Conservation (phyloP, 2,329 filamentous ascomycete species). For the Grosmannia clavigera region DNA sequence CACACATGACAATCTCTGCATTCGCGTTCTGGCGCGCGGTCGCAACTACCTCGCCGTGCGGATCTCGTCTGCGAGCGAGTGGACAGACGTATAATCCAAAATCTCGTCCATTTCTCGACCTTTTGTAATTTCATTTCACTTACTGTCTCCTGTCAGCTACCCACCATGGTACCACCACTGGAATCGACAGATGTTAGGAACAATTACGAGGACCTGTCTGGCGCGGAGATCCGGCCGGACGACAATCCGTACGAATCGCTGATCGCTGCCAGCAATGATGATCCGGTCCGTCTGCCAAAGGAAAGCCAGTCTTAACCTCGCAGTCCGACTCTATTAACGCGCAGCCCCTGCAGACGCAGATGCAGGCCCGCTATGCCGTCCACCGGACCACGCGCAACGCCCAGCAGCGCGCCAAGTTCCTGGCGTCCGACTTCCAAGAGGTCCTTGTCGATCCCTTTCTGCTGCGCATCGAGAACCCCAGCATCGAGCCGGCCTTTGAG, state of each 20-base stretch:
- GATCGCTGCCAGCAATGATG: constrained; percentile 52
- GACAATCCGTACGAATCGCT: constrained; percentile 69
- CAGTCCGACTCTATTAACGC: neutral
- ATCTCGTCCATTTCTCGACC: neutral
- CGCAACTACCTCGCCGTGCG: neutral
- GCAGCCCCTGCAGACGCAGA: constrained; percentile 35
- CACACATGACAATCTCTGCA: neutral
- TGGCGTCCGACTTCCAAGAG: constrained; percentile 53
- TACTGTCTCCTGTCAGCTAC: neutral
- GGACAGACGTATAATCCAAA: neutral
- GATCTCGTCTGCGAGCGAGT: neutral
- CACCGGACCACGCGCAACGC: constrained; percentile 66
- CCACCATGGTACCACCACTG: constrained; percentile 12
- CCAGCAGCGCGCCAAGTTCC: constrained; percentile 63
- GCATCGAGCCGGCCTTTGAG: constrained; percentile 52
- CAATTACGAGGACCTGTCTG: constrained; percentile 43
- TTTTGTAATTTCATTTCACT: neutral
- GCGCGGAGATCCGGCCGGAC: constrained; percentile 33
- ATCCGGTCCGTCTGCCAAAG: constrained; percentile 40
- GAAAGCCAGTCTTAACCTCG: neutral
- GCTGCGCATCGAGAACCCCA: constrained; percentile 51
- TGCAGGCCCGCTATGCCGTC: constrained; percentile 59
- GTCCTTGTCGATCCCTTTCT: constrained; percentile 68
- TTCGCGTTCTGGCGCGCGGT: neutral
- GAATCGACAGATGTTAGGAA: constrained; percentile 31